Conservation (phyloP, 495 filamentous ascomycete species). For the Amphirosellinia nigrospora region DNA sequence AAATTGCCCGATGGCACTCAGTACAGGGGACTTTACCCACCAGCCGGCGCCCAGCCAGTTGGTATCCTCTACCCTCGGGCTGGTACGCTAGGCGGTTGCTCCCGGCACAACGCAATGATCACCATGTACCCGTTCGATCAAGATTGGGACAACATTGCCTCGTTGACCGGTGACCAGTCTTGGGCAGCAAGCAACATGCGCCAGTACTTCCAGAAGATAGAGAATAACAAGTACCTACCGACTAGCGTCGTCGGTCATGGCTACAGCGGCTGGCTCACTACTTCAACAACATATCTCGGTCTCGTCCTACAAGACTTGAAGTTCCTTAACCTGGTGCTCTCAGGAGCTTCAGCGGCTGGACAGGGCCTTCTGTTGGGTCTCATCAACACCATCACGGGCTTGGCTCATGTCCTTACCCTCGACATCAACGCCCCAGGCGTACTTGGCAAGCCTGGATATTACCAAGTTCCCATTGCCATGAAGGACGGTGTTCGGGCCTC, state of each 20-base stretch:
- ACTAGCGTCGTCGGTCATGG: slow-evolving; percentile 57
- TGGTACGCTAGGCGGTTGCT: slow-evolving; percentile 53
- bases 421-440: slow-evolving; percentile 51
- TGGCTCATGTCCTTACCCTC: slow-evolving; percentile 45
- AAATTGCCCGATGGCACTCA: slow-evolving; percentile 45
- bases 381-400: slow-evolving; percentile 40
- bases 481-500: slow-evolving; percentile 54
- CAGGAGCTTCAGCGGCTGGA: slow-evolving; percentile 48
- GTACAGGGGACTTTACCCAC: slow-evolving; percentile 32
- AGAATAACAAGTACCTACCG: slow-evolving; percentile 60
- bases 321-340: slow-evolving; percentile 48
- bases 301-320: slow-evolving; percentile 52
- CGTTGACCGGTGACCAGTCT: slow-evolving; percentile 52
- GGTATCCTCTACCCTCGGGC: slow-evolving; percentile 55
- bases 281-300: slow-evolving; percentile 47
- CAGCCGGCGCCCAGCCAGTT: slow-evolving; percentile 32
- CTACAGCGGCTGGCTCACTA: slow-evolving; percentile 57
- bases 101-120: slow-evolving; percentile 54
- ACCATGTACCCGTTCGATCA: slow-evolving; percentile 46
- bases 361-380: slow-evolving; percentile 37
- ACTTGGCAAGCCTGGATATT: slow-evolving; percentile 51
- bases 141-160: slow-evolving; percentile 54
- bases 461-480: slow-evolving; percentile 49
- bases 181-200: slow-evolving; percentile 56
- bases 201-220: slow-evolving; percentile 53